Percentiles rank a stretch among this genome's conserved stretches.
Evolutionary conservation across 805 yeast genomes (phyloP).

Genomic region (Alloascoidea hylecoeti): DNA sequence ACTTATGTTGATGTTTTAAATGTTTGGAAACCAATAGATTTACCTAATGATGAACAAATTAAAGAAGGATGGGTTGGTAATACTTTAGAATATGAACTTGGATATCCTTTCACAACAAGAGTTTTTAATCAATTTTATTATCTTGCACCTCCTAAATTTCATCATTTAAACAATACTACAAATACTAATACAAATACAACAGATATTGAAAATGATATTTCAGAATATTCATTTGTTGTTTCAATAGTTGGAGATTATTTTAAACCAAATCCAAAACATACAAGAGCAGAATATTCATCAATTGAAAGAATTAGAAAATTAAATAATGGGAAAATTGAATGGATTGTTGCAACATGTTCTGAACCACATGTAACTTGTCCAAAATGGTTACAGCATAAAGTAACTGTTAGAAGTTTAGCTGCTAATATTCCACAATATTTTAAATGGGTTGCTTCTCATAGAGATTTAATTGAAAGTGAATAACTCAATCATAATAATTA

Average conservation of each 20-base stretch:
- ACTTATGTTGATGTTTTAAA: background rate
- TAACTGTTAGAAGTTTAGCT: background rate
- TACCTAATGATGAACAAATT: background rate
- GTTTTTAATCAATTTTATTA: background rate
- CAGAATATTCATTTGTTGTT: background rate
- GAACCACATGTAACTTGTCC: background rate
- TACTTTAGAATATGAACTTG: background rate
- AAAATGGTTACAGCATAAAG: background rate
- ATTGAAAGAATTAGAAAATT: background rate
- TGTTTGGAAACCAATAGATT: background rate
- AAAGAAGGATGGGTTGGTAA: background rate
- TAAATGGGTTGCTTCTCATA: background rate
- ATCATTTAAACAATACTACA: too few species aligned
- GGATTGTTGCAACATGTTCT: background rate
- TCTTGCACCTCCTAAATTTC: background rate
- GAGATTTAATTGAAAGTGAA: background rate
- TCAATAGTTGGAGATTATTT: background rate
- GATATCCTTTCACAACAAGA: constrained; percentile 1
- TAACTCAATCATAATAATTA: too few species aligned
- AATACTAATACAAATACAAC: background rate
- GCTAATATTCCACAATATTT: constrained; percentile 17
- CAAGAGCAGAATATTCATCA: background rate
- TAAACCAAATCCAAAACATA: background rate
- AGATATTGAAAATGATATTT: background rate
- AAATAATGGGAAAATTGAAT: background rate